Evolutionary conservation across 2,329 filamentous ascomycete genomes (phyloP), one percentile per base, ranked within the genome.

Genomic region (Pyrenochaeta sp.): DNA sequence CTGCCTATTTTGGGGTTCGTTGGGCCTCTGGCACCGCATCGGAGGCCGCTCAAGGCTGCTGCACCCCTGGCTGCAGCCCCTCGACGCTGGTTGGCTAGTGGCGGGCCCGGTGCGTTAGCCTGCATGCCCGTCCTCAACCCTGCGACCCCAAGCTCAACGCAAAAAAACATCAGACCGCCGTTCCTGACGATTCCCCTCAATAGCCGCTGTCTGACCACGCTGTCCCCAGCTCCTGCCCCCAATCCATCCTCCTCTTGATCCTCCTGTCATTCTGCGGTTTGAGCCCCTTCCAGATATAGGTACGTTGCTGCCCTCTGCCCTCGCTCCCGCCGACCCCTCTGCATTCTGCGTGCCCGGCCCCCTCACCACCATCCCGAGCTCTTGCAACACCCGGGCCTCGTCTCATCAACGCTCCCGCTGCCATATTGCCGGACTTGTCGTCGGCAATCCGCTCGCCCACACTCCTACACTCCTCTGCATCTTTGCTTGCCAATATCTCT

Each of bases 81-180:
- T 19, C 14, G 38, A 13, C n/a, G 28, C 19, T 51, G 46, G 49
- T 53, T 51, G 44, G 53, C 50, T 29, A 32, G 31, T 10, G 14
- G 19, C 17, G 31, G 30, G 49, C 44, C 52, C 34, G 48, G 48
- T 41, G 41, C 23, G 38, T 46, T 61, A 58, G 56, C 50, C 44
- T 52, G 58, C 56, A 47, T 47, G 44, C 47, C 35, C 24, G 47
- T 23, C 35, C 55, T 41, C 55, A 53, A 54, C 51, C 50, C 57
- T 51, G 44, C 53, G 47, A 51, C 49, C 47, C 54, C 53, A 51
- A 50, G 61, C 61, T 61, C 59, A 64, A 65, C 56, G 58, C 58
- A 55, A 65, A 64, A 67, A 68, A 69, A 65, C 58, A 66, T 53
- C 63, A 68, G 63, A 69, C 67, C 65, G 65, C 65, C 36, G 43